Percentiles rank a stretch among this genome's conserved stretches.
phyloP scores from a whole-genome alignment of 768 basidiomycete species.

The Suillus fuscotomentosus region DNA sequence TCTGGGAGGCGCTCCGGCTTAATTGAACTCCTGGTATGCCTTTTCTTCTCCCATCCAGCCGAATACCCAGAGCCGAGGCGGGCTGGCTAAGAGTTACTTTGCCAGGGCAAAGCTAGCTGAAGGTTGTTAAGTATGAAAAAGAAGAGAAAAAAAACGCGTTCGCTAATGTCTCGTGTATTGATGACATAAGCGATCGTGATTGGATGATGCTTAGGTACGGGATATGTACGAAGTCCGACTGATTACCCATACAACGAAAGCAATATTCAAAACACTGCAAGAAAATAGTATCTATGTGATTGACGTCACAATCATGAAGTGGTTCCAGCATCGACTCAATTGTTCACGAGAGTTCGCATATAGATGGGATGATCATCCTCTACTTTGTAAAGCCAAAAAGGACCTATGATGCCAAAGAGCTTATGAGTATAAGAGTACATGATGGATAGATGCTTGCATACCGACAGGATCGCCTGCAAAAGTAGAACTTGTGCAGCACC shows the following conservation, averaged over 20 bases:
- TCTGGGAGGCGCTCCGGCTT: slow-evolving; percentile 73
- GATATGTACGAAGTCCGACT: too few species aligned
- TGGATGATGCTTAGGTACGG: background rate
- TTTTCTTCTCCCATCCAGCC: slow-evolving; percentile 42
- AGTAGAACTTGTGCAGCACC: background rate
- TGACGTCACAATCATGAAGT: background rate
- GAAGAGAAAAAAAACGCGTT: background rate
- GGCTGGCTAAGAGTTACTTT: slow-evolving; percentile 56
- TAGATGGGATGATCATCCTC: slow-evolving; percentile 35
- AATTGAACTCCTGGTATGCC: slow-evolving; percentile 54
- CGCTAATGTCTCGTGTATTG: background rate
- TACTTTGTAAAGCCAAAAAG: slow-evolving; percentile 74
- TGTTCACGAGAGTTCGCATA: slow-evolving; percentile 26
- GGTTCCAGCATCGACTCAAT: background rate
- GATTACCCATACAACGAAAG: slow-evolving; percentile 1
- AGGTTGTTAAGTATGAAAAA: slow-evolving; percentile 12
- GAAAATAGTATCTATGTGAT: background rate
- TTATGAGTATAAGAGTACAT: background rate
- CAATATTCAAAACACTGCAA: background rate
- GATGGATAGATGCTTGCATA: slow-evolving; percentile 28
- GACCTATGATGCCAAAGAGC: slow-evolving; percentile 39
- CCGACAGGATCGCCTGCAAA: slow-evolving; percentile 61
- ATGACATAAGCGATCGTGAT: background rate
- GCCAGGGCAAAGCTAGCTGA: slow-evolving; percentile 29
- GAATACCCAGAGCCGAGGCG: slow-evolving; percentile 51